Base-by-base conservation (phyloP, 2,329 filamentous ascomycete species). In the Aspergillus sp. region DNA sequence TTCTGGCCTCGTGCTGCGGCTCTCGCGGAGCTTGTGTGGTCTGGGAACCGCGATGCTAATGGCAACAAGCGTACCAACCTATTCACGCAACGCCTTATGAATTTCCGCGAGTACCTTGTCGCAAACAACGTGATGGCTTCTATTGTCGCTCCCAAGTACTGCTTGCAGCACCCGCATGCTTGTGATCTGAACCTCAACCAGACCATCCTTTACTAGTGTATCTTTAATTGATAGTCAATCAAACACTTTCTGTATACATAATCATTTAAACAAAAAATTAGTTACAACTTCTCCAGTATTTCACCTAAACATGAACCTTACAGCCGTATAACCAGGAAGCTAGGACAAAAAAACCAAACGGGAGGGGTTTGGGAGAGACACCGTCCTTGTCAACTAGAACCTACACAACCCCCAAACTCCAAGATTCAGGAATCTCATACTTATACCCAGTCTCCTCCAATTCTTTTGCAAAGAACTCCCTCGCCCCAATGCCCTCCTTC, bases 61-160 rank as follows among this genome's bases (percentile, higher is more conserved):
- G 82, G 81, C 47, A 70, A 75, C 32, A 84, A 83, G 73, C 71
- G 81, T 13, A 83, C 80, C 0, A 83, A 80, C 2, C 65, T 76
- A 59, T 68, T 85, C 61, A 84, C 83, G 9, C 81, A 83, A 71
- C 75, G 83, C 5, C 80, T 85, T 50, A 65, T 85, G 11, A 85
- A 85, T 67, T 85, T 85, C 72, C 76, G 83, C 39, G 83, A 85
- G 71, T 85, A 84, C 60, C 72, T 85, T 6, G 77, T 85, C 50
- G 81, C 81, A 1, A 82, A 79, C 61, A 81, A 81, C 3, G 73
- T 85, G 1, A 69, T 72, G 60, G 83, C 83, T 11, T 67, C 77
- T 18, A 77, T 79, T 3, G 61, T 85, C 53, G 78, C 83, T 68
- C 81, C 83, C 11, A 84, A 84, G 72, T 85, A 84, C 65, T 86